Conservation (phyloP, 2,329 filamentous ascomycete species). For the Colletotrichum destructivum region DNA sequence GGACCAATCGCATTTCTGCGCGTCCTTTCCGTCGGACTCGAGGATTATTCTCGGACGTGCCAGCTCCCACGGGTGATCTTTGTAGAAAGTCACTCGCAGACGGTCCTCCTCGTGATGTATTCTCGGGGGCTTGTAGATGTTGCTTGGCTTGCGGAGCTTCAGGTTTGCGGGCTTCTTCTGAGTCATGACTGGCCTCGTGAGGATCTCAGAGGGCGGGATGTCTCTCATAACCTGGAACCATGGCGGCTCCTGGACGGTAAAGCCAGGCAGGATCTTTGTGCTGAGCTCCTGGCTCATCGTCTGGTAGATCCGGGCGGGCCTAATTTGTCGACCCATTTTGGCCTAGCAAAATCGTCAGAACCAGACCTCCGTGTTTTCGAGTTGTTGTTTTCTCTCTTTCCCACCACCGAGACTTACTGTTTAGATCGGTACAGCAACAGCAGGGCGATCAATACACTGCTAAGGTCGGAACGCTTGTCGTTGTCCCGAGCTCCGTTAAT, state of each 20-base stretch:
- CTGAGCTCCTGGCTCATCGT: slow-evolving; percentile 61
- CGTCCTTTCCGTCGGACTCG: slow-evolving; percentile 88
- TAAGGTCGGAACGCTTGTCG: slow-evolving; percentile 3
- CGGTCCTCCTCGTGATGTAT: slow-evolving; percentile 88
- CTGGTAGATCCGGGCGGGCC: slow-evolving; percentile 64
- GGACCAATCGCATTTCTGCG: slow-evolving; percentile 84
- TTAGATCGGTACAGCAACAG: neutral
- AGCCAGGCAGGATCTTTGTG: slow-evolving; percentile 55
- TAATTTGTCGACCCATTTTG: slow-evolving; percentile 61
- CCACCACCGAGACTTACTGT: neutral
- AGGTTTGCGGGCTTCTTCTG: slow-evolving; percentile 59
- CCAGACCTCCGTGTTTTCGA: too few species aligned
- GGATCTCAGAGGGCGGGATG: slow-evolving; percentile 71
- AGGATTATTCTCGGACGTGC: slow-evolving; percentile 88
- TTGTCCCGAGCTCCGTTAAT: neutral
- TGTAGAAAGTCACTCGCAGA: slow-evolving; percentile 86
- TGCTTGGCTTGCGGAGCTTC: slow-evolving; percentile 76
- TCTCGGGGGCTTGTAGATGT: slow-evolving; percentile 83
- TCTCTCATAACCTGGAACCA: slow-evolving; percentile 68
- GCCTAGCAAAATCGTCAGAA: slow-evolving; percentile 1
- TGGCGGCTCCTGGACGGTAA: slow-evolving; percentile 55
- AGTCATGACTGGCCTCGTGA: slow-evolving; percentile 67
- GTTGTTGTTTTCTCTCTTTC: too few species aligned
- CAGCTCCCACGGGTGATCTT: slow-evolving; percentile 97
- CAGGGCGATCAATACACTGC: slow-evolving; percentile 5